These are phyloP conservation scores for Chenopodium suecicum DNA, from an alignment of 148 eudicot genomes.

Conservation along the genomic window DNA sequence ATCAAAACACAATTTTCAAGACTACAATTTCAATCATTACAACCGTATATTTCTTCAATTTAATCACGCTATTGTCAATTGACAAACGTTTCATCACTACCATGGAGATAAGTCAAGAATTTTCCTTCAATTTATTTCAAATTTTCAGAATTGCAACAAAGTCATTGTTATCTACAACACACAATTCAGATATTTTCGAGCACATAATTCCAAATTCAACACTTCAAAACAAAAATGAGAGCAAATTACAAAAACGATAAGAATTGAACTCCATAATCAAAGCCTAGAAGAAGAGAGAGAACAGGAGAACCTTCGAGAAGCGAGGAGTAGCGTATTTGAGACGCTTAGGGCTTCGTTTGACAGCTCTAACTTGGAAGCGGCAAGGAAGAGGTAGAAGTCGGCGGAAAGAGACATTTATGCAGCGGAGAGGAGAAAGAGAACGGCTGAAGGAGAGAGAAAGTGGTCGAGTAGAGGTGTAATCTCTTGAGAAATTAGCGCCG, in stretches of 20 bases:
- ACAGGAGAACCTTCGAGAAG: conserved; percentile 49
- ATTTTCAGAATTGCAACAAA: background rate
- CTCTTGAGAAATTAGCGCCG: background rate
- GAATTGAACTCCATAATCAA: background rate
- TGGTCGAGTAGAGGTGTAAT: background rate
- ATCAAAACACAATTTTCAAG: too few species aligned
- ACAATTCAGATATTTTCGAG: background rate
- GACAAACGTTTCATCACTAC: too few species aligned
- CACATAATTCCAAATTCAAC: background rate
- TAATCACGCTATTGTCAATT: too few species aligned
- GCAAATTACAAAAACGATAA: background rate
- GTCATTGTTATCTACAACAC: background rate
- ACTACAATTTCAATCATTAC: too few species aligned
- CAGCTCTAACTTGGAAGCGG: conserved; percentile 28
- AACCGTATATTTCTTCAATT: too few species aligned
- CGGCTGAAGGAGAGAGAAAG: conserved; percentile 4
- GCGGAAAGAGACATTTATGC: conserved; percentile 29
- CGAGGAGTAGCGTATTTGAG: conserved; percentile 69
- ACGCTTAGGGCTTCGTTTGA: conserved; percentile 71
- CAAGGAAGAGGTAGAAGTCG: conserved; percentile 22
- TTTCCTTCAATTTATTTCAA: too few species aligned
- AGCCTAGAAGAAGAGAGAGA: background rate
- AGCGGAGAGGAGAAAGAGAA: conserved; percentile 10
- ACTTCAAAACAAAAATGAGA: background rate
- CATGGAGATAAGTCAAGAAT: too few species aligned